Percentiles rank a stretch among this genome's conserved stretches.
phyloP scores from a whole-genome alignment of 2,329 filamentous ascomycete genomes.

The Tolypocladium pustulatum region DNA sequence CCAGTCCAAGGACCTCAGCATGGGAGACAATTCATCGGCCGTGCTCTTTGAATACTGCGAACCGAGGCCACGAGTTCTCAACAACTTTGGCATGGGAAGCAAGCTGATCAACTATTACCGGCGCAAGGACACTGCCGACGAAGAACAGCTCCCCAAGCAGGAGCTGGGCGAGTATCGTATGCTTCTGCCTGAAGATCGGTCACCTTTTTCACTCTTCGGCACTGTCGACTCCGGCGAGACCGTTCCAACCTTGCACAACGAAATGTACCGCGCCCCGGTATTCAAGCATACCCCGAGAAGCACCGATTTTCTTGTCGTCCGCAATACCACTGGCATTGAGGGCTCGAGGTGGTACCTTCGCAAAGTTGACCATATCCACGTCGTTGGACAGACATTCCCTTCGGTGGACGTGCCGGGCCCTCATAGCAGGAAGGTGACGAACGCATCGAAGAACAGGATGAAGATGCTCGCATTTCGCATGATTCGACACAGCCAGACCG shows the following conservation, averaged over 20 bases:
- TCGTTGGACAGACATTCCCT: constrained; percentile 88
- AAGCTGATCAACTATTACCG: constrained; percentile 96
- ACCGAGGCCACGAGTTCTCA: constrained; percentile 81
- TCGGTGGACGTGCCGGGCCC: constrained; percentile 87
- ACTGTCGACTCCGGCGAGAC: constrained; percentile 85
- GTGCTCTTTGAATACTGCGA: constrained; percentile 93
- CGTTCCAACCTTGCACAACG: constrained; percentile 83
- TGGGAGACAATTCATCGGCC: constrained; percentile 81
- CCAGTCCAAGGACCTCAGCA: constrained; percentile 69
- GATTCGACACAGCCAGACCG: constrained; percentile 63
- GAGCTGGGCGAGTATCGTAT: constrained; percentile 85
- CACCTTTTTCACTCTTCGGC: constrained; percentile 90
- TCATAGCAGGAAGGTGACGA: constrained; percentile 89
- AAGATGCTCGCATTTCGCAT: constrained; percentile 93
- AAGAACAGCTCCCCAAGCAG: constrained; percentile 63
- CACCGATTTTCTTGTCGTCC: constrained; percentile 79
- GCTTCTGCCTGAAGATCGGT: constrained; percentile 85
- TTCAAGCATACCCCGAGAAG: constrained; percentile 73
- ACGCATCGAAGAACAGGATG: constrained; percentile 90
- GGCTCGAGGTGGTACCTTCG: constrained; percentile 75
- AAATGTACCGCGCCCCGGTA: constrained; percentile 89
- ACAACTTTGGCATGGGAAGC: constrained; percentile 96
- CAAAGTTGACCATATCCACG: constrained; percentile 82
- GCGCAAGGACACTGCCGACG: constrained; percentile 63
- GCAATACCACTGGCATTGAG: constrained; percentile 68